Base-by-base conservation (phyloP, 768 basidiomycete species). In the Phanerochaete carnosa region DNA sequence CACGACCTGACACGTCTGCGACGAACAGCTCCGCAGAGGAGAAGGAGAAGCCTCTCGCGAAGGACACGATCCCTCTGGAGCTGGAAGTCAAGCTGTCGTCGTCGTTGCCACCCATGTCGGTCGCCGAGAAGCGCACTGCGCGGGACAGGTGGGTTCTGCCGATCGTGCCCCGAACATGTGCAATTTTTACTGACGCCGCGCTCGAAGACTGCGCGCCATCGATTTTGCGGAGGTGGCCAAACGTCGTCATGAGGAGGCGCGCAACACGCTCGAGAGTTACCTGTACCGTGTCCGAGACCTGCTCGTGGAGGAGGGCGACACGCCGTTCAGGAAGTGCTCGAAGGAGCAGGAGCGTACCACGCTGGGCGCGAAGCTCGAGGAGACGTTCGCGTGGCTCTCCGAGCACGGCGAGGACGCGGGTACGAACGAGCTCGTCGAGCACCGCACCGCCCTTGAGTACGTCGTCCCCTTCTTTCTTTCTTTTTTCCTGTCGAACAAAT, bases 281-380 rank as follows among this genome's bases (percentile, higher is more conserved):
- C 74, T 98, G n/a, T 99, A 99, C 77, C 84, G 88, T 61, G 75
- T 97, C 33, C 87, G 92, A 23, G 94, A 94, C 69, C 79, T 96
- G 11, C 77, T 98, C 30, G 81, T 84, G 30, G 86, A 89, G 39
- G 83, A 84, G 65, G 66, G 59, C n/a, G 81, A 85, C 8, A 84
- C 88, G 7, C 90, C 93, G 2, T 92, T 98, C 76, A 85, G 86
- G 73, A 89, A 91, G 68, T 95, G 89, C 71, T 95, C 94, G 4
- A 88, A 88, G 64, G 74, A 79, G 9, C 69, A 71, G 6, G 97
- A 99, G 73, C 78, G 93, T 50, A 75, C 80, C 60, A 77, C 76
- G n/a, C 81, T 98, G 59, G 73, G 77, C 1, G 79, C 82, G 53
- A 83, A 86, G 69, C 76, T 95, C 3, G 83, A 87, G n/a, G 87